A percentile compares a stretch with the other conserved stretches of the same genome.
Conservation (phyloP, 176 grass and related monocot species). For the Musa itinerans region DNA sequence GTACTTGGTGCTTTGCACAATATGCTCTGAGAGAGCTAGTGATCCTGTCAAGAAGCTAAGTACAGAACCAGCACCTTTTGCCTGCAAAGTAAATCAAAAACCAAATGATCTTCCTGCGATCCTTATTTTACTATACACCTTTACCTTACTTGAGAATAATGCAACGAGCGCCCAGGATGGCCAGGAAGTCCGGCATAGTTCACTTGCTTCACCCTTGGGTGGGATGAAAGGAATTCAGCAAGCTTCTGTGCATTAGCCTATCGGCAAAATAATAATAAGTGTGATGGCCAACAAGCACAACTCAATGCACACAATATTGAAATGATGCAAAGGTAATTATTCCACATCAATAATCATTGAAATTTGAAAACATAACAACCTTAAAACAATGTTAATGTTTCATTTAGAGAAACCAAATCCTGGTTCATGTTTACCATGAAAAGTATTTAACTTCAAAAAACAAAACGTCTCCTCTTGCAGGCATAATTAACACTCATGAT, state of each 20-base stretch:
- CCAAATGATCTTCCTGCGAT: neutral
- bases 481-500: neutral
- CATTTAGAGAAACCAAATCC: neutral
- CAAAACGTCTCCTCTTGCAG: neutral
- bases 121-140: neutral
- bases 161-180: constrained; percentile 63
- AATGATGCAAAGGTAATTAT: neutral
- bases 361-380: neutral
- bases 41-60: constrained; percentile 87
- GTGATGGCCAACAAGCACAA: neutral
- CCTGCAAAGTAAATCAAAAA: constrained; percentile 28
- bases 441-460: neutral
- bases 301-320: neutral
- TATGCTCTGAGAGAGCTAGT: constrained; percentile 68
- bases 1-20: constrained; percentile 74
- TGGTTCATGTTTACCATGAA: neutral
- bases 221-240: constrained; percentile 88
- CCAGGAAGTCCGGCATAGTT: constrained; percentile 82
- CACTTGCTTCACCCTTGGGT: constrained; percentile 74
- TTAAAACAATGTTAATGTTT: neutral
- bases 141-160: constrained; percentile 69
- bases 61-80: constrained; percentile 84
- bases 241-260: constrained; percentile 96
- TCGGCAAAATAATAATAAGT: neutral
- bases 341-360: neutral